phyloP scores from a whole-genome alignment of 805 yeast genomes.

The Metschnikowia kunwiensis region DNA sequence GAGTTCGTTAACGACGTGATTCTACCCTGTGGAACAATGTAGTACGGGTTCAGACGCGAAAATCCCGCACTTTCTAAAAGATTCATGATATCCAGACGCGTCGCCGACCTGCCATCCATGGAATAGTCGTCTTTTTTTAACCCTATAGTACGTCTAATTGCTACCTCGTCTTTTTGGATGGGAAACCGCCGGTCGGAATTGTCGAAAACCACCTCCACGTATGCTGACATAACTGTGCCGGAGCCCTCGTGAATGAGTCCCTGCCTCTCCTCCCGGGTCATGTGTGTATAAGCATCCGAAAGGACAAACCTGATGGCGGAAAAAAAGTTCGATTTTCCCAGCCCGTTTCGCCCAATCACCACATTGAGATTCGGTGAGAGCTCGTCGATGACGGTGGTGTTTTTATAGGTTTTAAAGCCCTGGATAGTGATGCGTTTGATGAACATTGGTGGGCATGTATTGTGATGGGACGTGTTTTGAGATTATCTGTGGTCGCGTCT shows the following conservation, averaged over 20 bases:
- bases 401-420: conserved; percentile 91
- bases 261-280: conserved; percentile 82
- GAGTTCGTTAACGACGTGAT: conserved; percentile 87
- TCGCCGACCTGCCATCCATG: conserved; percentile 72
- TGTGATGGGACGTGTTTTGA: background rate
- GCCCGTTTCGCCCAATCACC: conserved; percentile 86
- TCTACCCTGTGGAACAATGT: conserved; percentile 95
- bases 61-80: conserved; percentile 89
- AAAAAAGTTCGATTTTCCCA: conserved; percentile 93
- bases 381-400: conserved; percentile 71
- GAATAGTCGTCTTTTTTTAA: conserved; percentile 88
- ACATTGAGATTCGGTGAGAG: conserved; percentile 84
- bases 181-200: conserved; percentile 76
- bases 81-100: conserved; percentile 76
- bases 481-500: conserved; percentile 1
- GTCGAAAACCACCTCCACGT: conserved; percentile 85
- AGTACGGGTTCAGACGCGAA: conserved; percentile 85
- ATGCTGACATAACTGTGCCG: conserved; percentile 86
- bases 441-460: conserved; percentile 25
- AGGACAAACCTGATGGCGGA: conserved; percentile 92
- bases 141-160: conserved; percentile 87
- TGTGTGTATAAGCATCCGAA: conserved; percentile 82
- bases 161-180: conserved; percentile 61
- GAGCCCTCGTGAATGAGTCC: conserved; percentile 88
- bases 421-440: conserved; percentile 65